Evolutionary conservation across 345 rosid genomes (phyloP).

Genomic region (Pugionium dolabratum): DNA sequence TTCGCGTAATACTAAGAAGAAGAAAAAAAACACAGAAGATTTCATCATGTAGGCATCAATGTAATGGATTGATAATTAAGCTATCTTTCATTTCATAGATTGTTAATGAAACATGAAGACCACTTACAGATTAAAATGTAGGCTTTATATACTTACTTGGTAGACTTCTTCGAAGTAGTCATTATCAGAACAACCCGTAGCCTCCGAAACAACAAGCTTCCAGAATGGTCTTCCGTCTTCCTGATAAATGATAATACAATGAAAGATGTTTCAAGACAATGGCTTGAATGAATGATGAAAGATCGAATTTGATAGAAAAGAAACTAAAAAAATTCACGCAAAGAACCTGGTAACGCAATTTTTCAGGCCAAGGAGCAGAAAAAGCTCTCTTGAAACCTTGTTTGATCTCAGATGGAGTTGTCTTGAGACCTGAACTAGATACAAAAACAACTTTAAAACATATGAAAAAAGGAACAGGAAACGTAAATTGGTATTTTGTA

Average conservation of each 20-base stretch:
- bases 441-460: constrained; percentile 14
- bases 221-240: constrained; percentile 92
- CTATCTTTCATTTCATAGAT: too few species aligned
- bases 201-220: constrained; percentile 79
- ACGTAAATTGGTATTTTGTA: neutral
- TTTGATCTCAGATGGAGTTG: constrained; percentile 68
- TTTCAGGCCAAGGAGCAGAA: constrained; percentile 78
- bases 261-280: neutral
- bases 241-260: constrained; percentile 39
- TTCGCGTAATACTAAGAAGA: constrained; percentile 67
- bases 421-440: constrained; percentile 54
- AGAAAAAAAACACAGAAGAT: constrained; percentile 1
- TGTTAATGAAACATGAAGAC: neutral
- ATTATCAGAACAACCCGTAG: constrained; percentile 69
- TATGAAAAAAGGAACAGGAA: neutral
- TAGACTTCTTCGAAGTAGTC: constrained; percentile 90
- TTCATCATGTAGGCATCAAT: constrained; percentile 4
- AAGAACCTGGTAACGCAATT: constrained; percentile 82
- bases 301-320: neutral
- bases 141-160: constrained; percentile 46
- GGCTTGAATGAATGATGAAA: neutral
- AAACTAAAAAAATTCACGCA: neutral
- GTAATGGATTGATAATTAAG: neutral
- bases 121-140: neutral
- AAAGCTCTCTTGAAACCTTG: constrained; percentile 84